Conservation (phyloP, 441 rosid species). For the Gossypium laxum region DNA sequence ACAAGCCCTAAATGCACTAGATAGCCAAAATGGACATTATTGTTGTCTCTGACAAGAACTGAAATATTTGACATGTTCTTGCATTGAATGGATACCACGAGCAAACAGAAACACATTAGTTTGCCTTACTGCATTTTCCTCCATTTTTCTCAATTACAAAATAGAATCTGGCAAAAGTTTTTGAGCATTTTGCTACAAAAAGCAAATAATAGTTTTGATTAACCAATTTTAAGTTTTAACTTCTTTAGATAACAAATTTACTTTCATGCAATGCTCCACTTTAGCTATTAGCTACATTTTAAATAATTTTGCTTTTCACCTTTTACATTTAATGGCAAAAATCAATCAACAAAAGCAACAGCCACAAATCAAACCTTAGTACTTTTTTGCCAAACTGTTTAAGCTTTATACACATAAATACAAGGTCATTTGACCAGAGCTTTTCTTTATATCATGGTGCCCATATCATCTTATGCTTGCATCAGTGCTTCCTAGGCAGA, state of each 20-base stretch:
- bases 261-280: not conserved
- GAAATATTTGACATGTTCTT: not conserved
- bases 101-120: not conserved
- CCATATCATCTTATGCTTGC: not conserved
- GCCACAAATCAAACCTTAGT: not conserved
- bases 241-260: not conserved
- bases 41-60: not conserved
- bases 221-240: not conserved
- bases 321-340: not conserved
- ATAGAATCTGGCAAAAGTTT: not conserved
- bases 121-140: not conserved
- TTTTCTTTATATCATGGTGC: not conserved
- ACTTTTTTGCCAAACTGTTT: not conserved
- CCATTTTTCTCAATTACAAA: not conserved
- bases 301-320: not conserved
- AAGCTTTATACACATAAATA: not conserved
- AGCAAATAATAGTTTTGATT: not conserved
- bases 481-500: not conserved
- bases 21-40: too few species aligned
- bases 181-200: not conserved
- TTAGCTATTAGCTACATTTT: not conserved
- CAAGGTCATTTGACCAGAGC: not conserved
- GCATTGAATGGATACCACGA: not conserved
- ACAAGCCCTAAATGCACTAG: too few species aligned
- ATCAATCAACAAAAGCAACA: not conserved